Evolutionary conservation across 768 basidiomycete genomes (phyloP).

Genomic region (Boletellus ananas): DNA sequence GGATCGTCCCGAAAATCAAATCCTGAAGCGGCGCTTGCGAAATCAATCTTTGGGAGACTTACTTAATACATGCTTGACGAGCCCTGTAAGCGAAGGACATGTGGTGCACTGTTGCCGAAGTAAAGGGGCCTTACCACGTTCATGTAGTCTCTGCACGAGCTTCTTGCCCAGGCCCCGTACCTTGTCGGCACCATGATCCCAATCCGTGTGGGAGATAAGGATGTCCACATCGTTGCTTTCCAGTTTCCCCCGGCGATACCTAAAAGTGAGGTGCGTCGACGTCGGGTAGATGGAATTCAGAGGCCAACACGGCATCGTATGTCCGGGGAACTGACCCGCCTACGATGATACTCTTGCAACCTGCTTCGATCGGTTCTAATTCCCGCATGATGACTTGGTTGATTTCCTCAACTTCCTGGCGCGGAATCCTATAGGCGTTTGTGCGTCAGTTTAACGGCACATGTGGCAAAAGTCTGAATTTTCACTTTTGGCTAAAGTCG

Average conservation of each 20-base stretch:
- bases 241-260: slow-evolving; percentile 81
- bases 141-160: slow-evolving; percentile 54
- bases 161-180: slow-evolving; percentile 62
- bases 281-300: background rate
- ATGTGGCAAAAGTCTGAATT: background rate
- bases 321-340: slow-evolving; percentile 59
- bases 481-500: slow-evolving; percentile 51
- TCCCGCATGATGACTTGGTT: slow-evolving; percentile 64
- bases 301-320: background rate
- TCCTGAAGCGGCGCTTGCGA: slow-evolving; percentile 10
- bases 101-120: background rate
- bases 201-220: slow-evolving; percentile 71
- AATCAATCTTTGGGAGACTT: slow-evolving; percentile 24
- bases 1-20: background rate
- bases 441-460: background rate
- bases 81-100: slow-evolving; percentile 36
- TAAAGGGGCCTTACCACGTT: slow-evolving; percentile 43
- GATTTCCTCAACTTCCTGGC: slow-evolving; percentile 78
- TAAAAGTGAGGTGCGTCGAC: slow-evolving; percentile 24
- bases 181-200: slow-evolving; percentile 37
- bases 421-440: slow-evolving; percentile 51
- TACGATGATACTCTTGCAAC: slow-evolving; percentile 70
- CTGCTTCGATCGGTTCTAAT: slow-evolving; percentile 56
- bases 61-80: slow-evolving; percentile 87
- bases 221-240: slow-evolving; percentile 88